Conservation (phyloP, 2,329 filamentous ascomycete genomes). For the Xylaria sp. region DNA sequence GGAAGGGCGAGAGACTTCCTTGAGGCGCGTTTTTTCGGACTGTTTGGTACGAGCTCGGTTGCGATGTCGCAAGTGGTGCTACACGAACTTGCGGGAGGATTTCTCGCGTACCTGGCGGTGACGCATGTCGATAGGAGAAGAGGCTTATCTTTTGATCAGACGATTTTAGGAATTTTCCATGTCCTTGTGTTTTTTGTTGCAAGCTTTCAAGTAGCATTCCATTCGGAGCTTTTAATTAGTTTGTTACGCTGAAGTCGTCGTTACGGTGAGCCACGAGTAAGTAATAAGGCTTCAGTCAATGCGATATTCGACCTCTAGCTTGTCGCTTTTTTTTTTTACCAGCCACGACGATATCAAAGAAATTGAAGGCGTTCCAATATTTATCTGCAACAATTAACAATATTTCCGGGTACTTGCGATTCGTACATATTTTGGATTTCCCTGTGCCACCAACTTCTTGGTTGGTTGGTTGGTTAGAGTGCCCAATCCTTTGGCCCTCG, state of each 20-base stretch:
- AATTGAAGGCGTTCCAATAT: background rate
- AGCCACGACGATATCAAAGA: background rate
- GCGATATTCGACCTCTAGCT: background rate
- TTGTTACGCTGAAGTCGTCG: background rate
- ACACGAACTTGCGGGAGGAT: conserved; percentile 3
- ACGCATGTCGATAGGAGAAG: background rate
- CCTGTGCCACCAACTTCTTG: background rate
- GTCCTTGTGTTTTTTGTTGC: background rate
- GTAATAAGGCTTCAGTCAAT: background rate
- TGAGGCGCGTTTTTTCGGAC: conserved; percentile 46
- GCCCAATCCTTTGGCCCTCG: conserved; percentile 21
- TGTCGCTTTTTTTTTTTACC: background rate
- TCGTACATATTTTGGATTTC: background rate
- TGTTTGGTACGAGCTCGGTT: background rate
- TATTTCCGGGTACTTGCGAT: background rate
- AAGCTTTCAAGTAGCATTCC: background rate
- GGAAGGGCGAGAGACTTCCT: conserved; percentile 71
- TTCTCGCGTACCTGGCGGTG: conserved; percentile 13
- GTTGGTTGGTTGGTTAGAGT: too few relatives aligned
- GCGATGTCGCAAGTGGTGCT: background rate
- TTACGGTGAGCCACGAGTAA: background rate
- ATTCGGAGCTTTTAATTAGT: background rate
- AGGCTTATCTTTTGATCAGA: background rate
- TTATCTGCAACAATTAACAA: background rate
- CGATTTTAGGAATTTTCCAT: background rate